Base-by-base conservation (phyloP, 352 stramenopile species). In the Peronospora belbahrii region DNA sequence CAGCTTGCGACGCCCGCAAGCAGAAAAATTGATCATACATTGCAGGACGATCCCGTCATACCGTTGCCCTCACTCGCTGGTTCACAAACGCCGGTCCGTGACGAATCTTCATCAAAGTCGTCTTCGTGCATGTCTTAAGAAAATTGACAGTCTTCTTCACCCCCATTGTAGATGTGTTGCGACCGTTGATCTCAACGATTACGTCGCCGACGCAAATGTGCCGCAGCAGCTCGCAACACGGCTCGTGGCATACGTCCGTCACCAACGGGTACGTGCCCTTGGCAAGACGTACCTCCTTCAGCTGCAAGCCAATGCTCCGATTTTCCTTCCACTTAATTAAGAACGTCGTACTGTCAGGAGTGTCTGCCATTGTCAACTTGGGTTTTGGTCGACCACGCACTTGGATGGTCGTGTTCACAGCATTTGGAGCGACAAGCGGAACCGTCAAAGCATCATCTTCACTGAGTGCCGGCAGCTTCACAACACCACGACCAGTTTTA, bases 91-190 rank as follows among this genome's bases (percentile, higher is more conserved):
- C 74, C n/a, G 82, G 82, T 13, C 82, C 82, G 48, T 84, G 82
- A 11, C 81, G 79, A 18, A 94, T 66, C 60, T 94, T 94, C 51
- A 94, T 56, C 35, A 94, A 48, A 54, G 81, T 88, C 40, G 82
- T 94, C 65, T 94, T 94, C 1, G 77, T 72, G 50, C 79, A 88
- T 22, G 82, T 83, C 49, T 83, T 87, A 19, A 94, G 58, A 49
- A 94, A 94, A 48, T 68, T 85, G 30, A 90, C 77, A 18, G 82
- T 94, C 63, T 94, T 94, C 58, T 94, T 94, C 22, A 94, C 82
- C 22, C 82, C 79, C 82, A 94, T 94, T 10, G 75, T 79, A 10
- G 82, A 90, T 37, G 78, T 90, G 42, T 94, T 88, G 50, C 77
- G 76, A n/a, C 79, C 79, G 46, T 94, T 94, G 44, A 94, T 91